Conservation (phyloP, 495 filamentous ascomycete genomes). For the Hyaloscypha hepaticicola region DNA sequence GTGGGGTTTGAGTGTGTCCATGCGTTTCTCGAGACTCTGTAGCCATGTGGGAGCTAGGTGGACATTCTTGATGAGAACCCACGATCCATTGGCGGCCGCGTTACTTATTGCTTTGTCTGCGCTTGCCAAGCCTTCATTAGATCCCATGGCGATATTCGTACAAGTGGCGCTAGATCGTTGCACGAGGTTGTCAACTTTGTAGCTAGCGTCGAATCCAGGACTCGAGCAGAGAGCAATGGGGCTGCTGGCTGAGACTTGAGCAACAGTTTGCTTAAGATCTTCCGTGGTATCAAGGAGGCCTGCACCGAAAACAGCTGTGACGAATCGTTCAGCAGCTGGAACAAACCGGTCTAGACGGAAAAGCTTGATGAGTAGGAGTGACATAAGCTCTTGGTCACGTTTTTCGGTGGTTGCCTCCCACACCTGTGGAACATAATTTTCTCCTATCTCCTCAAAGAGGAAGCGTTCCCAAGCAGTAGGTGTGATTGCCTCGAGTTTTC, state of each 20-base stretch:
- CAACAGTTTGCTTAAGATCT: conserved; percentile 81
- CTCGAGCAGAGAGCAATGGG: conserved; percentile 91
- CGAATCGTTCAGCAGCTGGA: conserved; percentile 85
- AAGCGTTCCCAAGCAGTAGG: conserved; percentile 74
- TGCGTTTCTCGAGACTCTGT: conserved; percentile 92
- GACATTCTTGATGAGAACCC: conserved; percentile 99
- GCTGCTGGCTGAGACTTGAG: conserved; percentile 77
- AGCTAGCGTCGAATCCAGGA: conserved; percentile 96
- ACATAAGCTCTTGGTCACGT: conserved; percentile 76
- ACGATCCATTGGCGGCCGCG: conserved; percentile 87
- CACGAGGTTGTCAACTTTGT: conserved; percentile 95
- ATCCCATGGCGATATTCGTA: conserved; percentile 98
- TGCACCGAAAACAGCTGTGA: conserved; percentile 84
- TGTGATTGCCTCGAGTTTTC: conserved; percentile 60
- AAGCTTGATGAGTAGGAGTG: conserved; percentile 85
- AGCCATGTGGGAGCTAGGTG: conserved; percentile 95
- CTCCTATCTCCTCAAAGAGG: conserved; percentile 80
- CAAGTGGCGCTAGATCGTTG: conserved; percentile 77
- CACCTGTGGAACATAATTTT: conserved; percentile 76
- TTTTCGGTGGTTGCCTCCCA: conserved; percentile 66
- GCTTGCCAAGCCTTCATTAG: conserved; percentile 85
- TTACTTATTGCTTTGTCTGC: conserved; percentile 95
- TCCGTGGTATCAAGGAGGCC: conserved; percentile 76
- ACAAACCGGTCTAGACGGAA: conserved; percentile 96
- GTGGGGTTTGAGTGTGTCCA: conserved; percentile 93